Conservation (phyloP, 208 protist genomes). For the Leishmania guyanensis region DNA sequence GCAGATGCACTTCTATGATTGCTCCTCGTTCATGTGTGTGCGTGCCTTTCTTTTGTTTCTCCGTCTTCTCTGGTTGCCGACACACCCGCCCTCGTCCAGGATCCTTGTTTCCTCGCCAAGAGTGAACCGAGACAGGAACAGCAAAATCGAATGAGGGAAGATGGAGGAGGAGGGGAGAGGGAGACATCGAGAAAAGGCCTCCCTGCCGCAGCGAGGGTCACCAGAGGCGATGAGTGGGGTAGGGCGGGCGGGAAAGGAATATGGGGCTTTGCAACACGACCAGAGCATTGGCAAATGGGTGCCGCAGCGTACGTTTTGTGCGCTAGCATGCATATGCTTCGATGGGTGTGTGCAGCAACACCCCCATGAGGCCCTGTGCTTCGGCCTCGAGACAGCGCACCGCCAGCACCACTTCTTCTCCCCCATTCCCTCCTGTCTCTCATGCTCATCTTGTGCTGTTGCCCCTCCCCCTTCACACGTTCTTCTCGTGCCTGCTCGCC, state of each 20-base stretch:
- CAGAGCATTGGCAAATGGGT: background rate
- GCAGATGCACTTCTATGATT: background rate
- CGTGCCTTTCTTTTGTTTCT: background rate
- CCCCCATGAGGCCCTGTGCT: background rate
- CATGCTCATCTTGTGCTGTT: background rate
- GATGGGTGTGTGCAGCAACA: background rate
- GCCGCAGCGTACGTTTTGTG: background rate
- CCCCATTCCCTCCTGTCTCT: background rate
- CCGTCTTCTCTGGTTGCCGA: background rate
- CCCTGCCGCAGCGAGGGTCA: background rate
- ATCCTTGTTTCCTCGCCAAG: background rate
- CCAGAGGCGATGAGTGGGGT: background rate
- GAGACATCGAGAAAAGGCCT: no score
- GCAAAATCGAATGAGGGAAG: conserved; percentile 3
- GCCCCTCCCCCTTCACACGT: background rate
- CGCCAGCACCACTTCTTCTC: background rate
- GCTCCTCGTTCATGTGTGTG: background rate
- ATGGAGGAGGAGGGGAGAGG: background rate
- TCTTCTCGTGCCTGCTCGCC: background rate
- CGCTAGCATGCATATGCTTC: background rate
- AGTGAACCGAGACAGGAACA: conserved; percentile 9
- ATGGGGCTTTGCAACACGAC: background rate
- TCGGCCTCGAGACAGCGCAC: background rate
- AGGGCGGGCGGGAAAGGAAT: background rate
- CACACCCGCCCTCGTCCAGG: background rate